phyloP scores from a whole-genome alignment of 805 yeast genomes.

The Lachancea nothofagi region DNA sequence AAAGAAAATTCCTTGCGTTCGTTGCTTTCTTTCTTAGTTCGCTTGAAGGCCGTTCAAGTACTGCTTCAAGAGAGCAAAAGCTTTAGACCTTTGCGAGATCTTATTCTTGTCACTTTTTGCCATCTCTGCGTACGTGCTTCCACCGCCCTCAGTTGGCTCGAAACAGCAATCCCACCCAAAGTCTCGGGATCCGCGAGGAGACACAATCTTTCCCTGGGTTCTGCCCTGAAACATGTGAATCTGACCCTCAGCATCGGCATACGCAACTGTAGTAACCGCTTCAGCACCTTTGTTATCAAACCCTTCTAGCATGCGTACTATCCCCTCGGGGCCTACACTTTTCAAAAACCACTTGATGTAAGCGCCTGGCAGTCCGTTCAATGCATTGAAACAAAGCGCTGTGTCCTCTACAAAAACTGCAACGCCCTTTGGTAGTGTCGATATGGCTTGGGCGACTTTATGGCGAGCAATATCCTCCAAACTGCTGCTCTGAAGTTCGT shows the following conservation, averaged over 20 bases:
- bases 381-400: slow-evolving; percentile 75
- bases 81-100: slow-evolving; percentile 84
- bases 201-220: slow-evolving; percentile 76
- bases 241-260: slow-evolving; percentile 76
- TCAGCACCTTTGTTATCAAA: slow-evolving; percentile 81
- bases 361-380: slow-evolving; percentile 89
- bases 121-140: slow-evolving; percentile 88
- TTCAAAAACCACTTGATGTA: slow-evolving; percentile 89
- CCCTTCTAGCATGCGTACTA: slow-evolving; percentile 70
- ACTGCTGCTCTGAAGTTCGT: slow-evolving; percentile 83
- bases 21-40: too few species aligned
- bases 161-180: slow-evolving; percentile 97
- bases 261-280: slow-evolving; percentile 91
- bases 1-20: too few species aligned
- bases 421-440: slow-evolving; percentile 47
- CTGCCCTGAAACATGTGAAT: slow-evolving; percentile 81
- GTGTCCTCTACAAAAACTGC: slow-evolving; percentile 96
- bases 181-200: slow-evolving; percentile 63
- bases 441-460: slow-evolving; percentile 69
- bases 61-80: slow-evolving; percentile 64
- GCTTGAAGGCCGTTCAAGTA: slow-evolving; percentile 34
- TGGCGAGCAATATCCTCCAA: slow-evolving; percentile 74
- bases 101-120: slow-evolving; percentile 65
- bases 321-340: slow-evolving; percentile 66
- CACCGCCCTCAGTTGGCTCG: slow-evolving; percentile 54